Evolutionary conservation across 1,284 basidiomycete genomes (phyloP).

Genomic region (Inonotus obliquus): DNA sequence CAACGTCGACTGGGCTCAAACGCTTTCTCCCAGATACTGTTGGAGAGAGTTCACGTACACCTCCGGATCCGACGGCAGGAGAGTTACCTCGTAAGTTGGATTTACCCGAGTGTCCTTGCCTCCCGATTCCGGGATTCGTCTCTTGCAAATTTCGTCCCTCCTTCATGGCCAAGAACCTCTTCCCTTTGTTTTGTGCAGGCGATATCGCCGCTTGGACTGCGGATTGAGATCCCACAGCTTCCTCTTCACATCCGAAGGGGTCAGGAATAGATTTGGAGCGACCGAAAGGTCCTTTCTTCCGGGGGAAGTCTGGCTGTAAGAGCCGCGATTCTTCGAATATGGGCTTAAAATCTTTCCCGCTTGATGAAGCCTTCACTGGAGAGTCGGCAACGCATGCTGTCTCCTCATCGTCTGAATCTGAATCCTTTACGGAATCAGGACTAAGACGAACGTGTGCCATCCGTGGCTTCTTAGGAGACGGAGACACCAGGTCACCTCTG

Average conservation of each 20-base stretch:
- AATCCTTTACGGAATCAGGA: background rate
- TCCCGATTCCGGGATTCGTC: background rate
- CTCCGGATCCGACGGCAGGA: background rate
- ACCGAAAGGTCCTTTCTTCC: background rate
- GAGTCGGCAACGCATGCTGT: slow-evolving; percentile 61
- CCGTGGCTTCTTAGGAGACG: slow-evolving; percentile 71
- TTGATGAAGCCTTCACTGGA: slow-evolving; percentile 55
- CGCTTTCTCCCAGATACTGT: background rate
- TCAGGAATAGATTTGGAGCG: background rate
- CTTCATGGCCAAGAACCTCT: too few relatives aligned
- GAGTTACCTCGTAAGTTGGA: background rate
- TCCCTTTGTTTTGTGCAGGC: background rate
- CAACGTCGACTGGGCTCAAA: slow-evolving; percentile 1
- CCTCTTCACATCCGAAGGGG: background rate
- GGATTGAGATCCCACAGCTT: background rate
- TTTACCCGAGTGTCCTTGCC: background rate
- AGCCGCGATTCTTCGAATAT: slow-evolving; percentile 55
- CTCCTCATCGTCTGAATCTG: slow-evolving; percentile 28
- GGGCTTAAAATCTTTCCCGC: slow-evolving; percentile 55
- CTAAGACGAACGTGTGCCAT: background rate
- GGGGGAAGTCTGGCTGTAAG: slow-evolving; percentile 24
- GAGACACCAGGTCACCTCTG: slow-evolving; percentile 74
- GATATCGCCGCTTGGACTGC: background rate
- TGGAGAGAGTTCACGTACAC: background rate
- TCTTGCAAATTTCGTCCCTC: background rate